Evolutionary conservation across 139 green algal species (phyloP), one percentile per base, ranked within the genome.

Genomic region (Micractinium conductrix): DNA sequence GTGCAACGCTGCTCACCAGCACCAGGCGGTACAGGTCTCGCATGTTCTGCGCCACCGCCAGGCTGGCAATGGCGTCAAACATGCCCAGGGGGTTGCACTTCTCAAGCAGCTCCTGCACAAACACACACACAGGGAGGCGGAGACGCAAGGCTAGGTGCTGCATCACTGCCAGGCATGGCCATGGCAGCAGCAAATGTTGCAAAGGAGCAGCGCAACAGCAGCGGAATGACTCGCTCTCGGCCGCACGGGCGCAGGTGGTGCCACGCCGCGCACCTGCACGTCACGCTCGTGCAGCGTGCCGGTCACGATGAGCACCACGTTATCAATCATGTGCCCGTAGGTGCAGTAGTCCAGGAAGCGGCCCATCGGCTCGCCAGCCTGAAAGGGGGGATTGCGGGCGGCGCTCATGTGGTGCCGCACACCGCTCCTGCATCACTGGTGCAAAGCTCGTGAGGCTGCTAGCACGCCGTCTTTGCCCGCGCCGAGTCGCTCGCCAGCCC

Each of bases 291-390:
- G 97, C 69, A 99, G 91, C 19, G 96, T 97, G 14, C 97, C 97
- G 16, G 96, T 98, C 16, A 99, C 97, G 26, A 99, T 98, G 1
- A 99, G 94, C 45, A 99, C 96, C 33, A 99, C 95, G 81, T 99
- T 99, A 91, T 99, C 97, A 73, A 99, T 99, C 97, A 99, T 99
- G 90, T 99, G 96, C 0, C 97, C 97, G 73, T 98, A 98, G 19
- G 96, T 99, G 91, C 97, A 98, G 86, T 98, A 99, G 84, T 99
- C 97, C 80, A 99, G 91, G 84, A 99, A 99, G 19, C 84, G 93
- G 4, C 89, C 93, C 35, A 99, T 85, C 0, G 91, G 94, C 84
- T 97, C 93, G 40, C 95, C 91, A 16, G 97, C 97, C 92, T 99
- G 92, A 78, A 62, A 28, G 53, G 44, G 35, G 65, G 10, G 33